A percentile compares a stretch with the other conserved stretches of the same genome.
These are phyloP conservation scores for Anisodus acutangulus DNA, from an alignment of 257 asterid genomes.

Conservation along the genomic window DNA sequence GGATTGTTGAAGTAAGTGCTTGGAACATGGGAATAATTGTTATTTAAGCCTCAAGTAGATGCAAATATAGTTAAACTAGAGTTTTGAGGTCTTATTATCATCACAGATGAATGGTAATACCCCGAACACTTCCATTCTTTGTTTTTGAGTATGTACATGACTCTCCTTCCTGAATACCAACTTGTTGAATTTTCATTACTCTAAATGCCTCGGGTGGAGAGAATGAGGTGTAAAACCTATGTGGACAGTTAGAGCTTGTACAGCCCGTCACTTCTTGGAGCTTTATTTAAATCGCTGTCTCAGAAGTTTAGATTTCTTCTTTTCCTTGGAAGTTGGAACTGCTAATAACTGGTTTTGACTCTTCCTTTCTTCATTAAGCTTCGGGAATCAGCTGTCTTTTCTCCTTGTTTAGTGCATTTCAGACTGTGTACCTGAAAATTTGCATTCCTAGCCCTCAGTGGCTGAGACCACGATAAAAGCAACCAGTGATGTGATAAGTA, in stretches of 20 bases:
- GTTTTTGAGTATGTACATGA: background rate
- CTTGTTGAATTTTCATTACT: constrained; percentile 7
- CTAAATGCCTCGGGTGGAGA: constrained; percentile 10
- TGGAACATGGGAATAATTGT: constrained; percentile 1
- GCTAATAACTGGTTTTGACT: constrained; percentile 12
- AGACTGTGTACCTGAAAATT: background rate
- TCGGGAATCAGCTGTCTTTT: background rate
- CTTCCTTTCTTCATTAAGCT: constrained; percentile 7
- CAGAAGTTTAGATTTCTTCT: background rate
- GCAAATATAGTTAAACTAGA: background rate
- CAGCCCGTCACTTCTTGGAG: background rate
- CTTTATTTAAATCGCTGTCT: background rate
- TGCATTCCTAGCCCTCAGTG: background rate
- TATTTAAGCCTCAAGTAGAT: background rate
- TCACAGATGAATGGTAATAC: background rate
- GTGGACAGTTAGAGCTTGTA: background rate
- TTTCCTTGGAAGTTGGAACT: background rate
- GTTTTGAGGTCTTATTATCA: constrained; percentile 6
- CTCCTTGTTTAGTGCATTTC: background rate
- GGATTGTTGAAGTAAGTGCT: background rate
- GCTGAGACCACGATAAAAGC: background rate
- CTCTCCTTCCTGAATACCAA: background rate
- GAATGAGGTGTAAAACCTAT: background rate
- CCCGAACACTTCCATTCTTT: background rate
- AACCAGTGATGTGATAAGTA: background rate